phyloP scores from a whole-genome alignment of 176 grass and related monocot genomes.

The Carex littledalei region DNA sequence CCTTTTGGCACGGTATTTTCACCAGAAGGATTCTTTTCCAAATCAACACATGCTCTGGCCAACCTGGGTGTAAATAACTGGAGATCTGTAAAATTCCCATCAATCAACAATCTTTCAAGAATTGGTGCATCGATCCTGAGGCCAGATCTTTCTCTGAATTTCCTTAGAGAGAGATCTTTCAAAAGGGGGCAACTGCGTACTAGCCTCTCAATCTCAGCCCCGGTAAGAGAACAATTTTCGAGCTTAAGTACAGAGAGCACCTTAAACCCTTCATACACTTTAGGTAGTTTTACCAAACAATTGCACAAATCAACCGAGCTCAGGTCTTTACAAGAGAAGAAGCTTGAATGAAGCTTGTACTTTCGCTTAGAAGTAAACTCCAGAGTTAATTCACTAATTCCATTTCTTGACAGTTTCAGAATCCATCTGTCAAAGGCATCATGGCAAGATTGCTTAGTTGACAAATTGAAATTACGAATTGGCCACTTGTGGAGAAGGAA shows the following conservation, averaged over 20 bases:
- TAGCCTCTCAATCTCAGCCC: constrained; percentile 8
- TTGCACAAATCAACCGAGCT: constrained; percentile 14
- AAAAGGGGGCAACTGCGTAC: not conserved
- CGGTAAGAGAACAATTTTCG: constrained; percentile 10
- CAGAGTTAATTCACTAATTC: constrained; percentile 7
- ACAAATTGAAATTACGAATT: constrained; percentile 16
- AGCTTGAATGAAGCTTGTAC: constrained; percentile 19
- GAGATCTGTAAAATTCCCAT: constrained; percentile 19
- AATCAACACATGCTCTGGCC: constrained; percentile 8
- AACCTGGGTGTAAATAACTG: constrained; percentile 15
- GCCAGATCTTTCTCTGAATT: not conserved
- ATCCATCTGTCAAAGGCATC: constrained; percentile 16
- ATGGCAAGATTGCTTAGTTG: not conserved
- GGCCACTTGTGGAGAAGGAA: constrained; percentile 16
- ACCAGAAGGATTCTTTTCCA: constrained; percentile 6
- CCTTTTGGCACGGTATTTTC: not conserved
- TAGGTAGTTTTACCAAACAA: constrained; percentile 19
- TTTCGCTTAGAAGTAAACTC: constrained; percentile 12
- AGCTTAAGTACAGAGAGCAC: constrained; percentile 19
- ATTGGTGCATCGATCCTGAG: constrained; percentile 16
- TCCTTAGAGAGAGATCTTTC: constrained; percentile 14
- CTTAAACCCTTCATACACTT: constrained; percentile 20
- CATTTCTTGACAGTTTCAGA: constrained; percentile 18
- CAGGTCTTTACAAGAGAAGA: constrained; percentile 16
- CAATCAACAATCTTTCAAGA: constrained; percentile 5